Percentiles rank a stretch among this genome's conserved stretches.
These are phyloP conservation scores for Tetrapisispora iriomotensis DNA, from an alignment of 805 yeast genomes.

Conservation along the genomic window DNA sequence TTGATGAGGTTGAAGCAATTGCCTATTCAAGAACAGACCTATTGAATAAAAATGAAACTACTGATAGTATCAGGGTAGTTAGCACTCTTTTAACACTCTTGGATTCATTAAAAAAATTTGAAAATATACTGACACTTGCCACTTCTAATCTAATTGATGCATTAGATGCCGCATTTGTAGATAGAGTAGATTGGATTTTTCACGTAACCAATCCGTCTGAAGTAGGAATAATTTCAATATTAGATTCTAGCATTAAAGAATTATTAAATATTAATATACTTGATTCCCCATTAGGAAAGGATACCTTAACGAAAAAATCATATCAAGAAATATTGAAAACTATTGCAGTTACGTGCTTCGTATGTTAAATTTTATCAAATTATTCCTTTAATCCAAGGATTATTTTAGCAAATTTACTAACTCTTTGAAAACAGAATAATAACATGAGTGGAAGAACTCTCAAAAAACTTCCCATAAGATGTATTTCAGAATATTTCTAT, in stretches of 20 bases:
- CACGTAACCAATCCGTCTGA: constrained; percentile 30
- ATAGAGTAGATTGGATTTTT: constrained; percentile 34
- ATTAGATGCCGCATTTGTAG: constrained; percentile 37
- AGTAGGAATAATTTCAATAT: constrained; percentile 23
- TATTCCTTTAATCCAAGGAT: background rate
- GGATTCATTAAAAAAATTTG: constrained; percentile 30
- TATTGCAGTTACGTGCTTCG: constrained; percentile 18
- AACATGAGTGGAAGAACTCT: constrained; percentile 25
- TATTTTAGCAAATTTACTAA: constrained; percentile 7
- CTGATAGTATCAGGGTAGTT: constrained; percentile 36
- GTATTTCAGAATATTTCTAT: constrained; percentile 22
- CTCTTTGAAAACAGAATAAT: constrained; percentile 8
- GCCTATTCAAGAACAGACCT: constrained; percentile 33
- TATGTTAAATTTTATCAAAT: constrained; percentile 12
- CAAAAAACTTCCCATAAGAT: constrained; percentile 21
- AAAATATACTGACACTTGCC: constrained; percentile 32
- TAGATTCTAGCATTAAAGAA: constrained; percentile 23
- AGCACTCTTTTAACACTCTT: constrained; percentile 35
- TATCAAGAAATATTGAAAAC: constrained; percentile 9
- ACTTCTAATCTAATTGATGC: constrained; percentile 34
- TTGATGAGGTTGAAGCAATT: constrained; percentile 40
- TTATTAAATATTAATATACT: constrained; percentile 15
- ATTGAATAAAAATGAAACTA: constrained; percentile 32
- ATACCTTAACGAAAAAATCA: constrained; percentile 1
- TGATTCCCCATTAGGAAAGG: background rate